Percentiles rank a stretch among this genome's conserved stretches.
Conservation (phyloP, 1,284 basidiomycete genomes). For the Cutaneotrichosporon cyanovorans region DNA sequence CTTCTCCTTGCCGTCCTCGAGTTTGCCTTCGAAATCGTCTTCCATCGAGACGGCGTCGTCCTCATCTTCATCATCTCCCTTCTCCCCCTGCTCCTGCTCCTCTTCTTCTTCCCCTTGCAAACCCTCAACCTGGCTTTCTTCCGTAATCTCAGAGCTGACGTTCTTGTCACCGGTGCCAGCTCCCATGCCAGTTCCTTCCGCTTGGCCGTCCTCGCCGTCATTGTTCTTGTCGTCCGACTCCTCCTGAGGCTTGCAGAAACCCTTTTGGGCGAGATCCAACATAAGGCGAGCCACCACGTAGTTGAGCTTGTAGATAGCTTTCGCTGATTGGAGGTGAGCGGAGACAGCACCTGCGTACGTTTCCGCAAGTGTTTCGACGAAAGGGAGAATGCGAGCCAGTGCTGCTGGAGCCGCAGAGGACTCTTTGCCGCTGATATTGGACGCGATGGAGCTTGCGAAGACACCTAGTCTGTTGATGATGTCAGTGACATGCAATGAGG, state of each 20-base stretch:
- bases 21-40: conserved; percentile 62
- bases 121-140: conserved; percentile 94
- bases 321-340: conserved; percentile 46
- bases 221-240: conserved; percentile 48
- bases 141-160: conserved; percentile 84
- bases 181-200: conserved; percentile 75
- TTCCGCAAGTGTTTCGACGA: conserved; percentile 51
- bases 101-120: conserved; percentile 66
- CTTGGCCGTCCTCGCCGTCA: conserved; percentile 50
- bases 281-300: conserved; percentile 70
- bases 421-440: conserved; percentile 7
- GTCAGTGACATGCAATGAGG: conserved; percentile 34
- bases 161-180: conserved; percentile 76
- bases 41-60: conserved; percentile 57
- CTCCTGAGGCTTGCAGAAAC: conserved; percentile 86
- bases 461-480: conserved; percentile 29
- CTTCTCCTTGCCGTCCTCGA: conserved; percentile 65
- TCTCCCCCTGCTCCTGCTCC: conserved; percentile 50
- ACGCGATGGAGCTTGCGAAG: conserved; percentile 6
- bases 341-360: conserved; percentile 49
- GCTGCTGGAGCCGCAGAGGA: conserved; percentile 14
- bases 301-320: conserved; percentile 73
- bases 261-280: conserved; percentile 68
- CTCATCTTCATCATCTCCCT: conserved; percentile 58
- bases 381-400: conserved; percentile 35